These are phyloP conservation scores for Pisolithus sp. DNA, from an alignment of 768 basidiomycete species.

Conservation along the genomic window DNA sequence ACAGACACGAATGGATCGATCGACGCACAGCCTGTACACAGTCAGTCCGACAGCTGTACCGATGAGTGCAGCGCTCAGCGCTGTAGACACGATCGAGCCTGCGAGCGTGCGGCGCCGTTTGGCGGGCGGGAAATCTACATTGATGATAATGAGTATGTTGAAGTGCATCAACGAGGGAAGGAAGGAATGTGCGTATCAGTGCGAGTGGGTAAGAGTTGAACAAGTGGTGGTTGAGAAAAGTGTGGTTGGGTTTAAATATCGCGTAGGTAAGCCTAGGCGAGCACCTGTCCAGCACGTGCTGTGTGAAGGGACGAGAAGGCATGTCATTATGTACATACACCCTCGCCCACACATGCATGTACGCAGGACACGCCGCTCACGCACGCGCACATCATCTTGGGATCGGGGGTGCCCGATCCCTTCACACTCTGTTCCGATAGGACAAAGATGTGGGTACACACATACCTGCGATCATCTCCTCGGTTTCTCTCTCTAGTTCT, in stretches of 20 bases:
- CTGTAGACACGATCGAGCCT: constrained; percentile 77
- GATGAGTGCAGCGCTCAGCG: constrained; percentile 79
- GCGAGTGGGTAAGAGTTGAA: constrained; percentile 3
- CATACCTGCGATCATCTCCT: constrained; percentile 42
- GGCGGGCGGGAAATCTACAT: constrained; percentile 68
- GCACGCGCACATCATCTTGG: too few relatives aligned
- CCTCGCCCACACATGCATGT: constrained; percentile 5
- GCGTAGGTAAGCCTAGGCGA: constrained; percentile 8
- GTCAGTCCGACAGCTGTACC: constrained; percentile 83
- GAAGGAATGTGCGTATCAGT: background rate
- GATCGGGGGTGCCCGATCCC: constrained; percentile 10
- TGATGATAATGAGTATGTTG: constrained; percentile 39
- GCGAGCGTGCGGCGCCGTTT: constrained; percentile 80
- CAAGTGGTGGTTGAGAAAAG: constrained; percentile 2
- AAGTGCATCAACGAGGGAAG: constrained; percentile 21
- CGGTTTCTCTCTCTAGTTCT: constrained; percentile 35
- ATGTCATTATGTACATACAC: constrained; percentile 13
- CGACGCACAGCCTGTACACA: constrained; percentile 75
- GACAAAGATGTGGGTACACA: constrained; percentile 17
- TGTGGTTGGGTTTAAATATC: constrained; percentile 12
- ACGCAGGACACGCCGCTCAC: constrained; percentile 2
- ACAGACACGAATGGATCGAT: background rate
- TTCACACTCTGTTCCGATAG: background rate
- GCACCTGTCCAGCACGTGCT: constrained; percentile 13
- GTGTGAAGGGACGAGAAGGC: constrained; percentile 5